Percentiles rank a stretch among this genome's conserved stretches.
These are phyloP conservation scores for Bauhinia variegata DNA, from an alignment of 306 rosid species.

Conservation along the genomic window DNA sequence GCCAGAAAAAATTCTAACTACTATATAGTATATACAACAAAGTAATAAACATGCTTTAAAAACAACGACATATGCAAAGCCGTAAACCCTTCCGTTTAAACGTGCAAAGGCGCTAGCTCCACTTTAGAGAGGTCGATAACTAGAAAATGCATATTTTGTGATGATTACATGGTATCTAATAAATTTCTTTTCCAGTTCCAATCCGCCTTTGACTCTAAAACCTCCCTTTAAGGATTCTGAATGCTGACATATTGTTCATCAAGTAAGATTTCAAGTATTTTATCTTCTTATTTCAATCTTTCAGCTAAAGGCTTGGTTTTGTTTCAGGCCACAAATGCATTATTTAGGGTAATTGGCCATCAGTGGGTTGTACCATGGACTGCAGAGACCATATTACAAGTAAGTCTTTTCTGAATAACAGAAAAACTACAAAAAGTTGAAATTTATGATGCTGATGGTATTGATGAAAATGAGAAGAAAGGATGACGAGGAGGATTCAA, in stretches of 20 bases:
- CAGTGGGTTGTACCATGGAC: conserved; percentile 95
- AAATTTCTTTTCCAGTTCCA: neutral
- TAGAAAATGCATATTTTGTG: neutral
- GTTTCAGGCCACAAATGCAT: conserved; percentile 65
- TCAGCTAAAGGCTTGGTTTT: conserved; percentile 23
- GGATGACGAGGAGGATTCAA: neutral
- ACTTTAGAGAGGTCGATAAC: neutral
- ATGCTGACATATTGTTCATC: conserved; percentile 1
- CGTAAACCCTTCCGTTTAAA: neutral
- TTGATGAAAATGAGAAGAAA: neutral
- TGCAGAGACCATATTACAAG: conserved; percentile 85
- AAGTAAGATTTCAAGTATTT: conserved; percentile 23
- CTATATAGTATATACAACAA: neutral
- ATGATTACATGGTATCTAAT: neutral
- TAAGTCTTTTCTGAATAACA: conserved; percentile 41
- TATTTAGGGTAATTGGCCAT: conserved; percentile 54
- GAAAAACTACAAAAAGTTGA: conserved; percentile 6
- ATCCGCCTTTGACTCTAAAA: neutral
- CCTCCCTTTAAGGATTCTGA: no score
- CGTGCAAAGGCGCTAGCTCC: neutral
- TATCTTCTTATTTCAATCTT: conserved; percentile 10
- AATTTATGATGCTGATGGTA: conserved; percentile 24
- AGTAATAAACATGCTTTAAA: neutral
- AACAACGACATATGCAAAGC: neutral
- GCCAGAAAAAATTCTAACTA: conserved; percentile 10